These are phyloP conservation scores for Immersiella caudata DNA, from an alignment of 495 filamentous ascomycete species.

Conservation along the genomic window DNA sequence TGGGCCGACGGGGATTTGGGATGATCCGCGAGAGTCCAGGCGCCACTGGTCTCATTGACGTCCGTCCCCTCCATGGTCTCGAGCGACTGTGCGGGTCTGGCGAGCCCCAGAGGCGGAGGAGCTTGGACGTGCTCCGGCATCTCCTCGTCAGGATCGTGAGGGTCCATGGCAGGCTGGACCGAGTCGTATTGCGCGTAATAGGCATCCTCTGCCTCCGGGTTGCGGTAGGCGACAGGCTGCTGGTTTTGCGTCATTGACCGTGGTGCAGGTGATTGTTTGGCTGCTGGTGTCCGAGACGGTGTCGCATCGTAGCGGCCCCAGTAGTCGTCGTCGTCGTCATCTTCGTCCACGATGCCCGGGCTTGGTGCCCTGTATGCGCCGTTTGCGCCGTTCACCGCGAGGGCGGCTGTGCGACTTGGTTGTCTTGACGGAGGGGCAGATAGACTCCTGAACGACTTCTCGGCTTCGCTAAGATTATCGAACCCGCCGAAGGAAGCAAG, in stretches of 20 bases:
- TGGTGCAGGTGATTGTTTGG: constrained; percentile 63
- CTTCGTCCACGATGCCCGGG: constrained; percentile 53
- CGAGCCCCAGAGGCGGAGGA: constrained; percentile 43
- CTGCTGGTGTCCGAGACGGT: constrained; percentile 72
- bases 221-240: constrained; percentile 26
- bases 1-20: constrained; percentile 43
- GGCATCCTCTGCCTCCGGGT: constrained; percentile 61
- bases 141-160: constrained; percentile 75
- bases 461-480: constrained; percentile 46
- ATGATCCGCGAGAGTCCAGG: constrained; percentile 44
- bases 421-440: constrained; percentile 27
- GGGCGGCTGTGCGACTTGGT: background rate
- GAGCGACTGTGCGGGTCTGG: constrained; percentile 25
- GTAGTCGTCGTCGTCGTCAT: constrained; percentile 89
- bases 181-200: constrained; percentile 88
- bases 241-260: constrained; percentile 23
- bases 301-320: constrained; percentile 94
- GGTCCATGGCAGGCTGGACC: constrained; percentile 90
- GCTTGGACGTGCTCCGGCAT: constrained; percentile 33
- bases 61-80: constrained; percentile 26
- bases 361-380: constrained; percentile 29
- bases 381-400: constrained; percentile 5
- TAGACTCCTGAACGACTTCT: constrained; percentile 43
- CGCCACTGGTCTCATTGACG: constrained; percentile 32
- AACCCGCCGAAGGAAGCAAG: constrained; percentile 45